phyloP scores from a whole-genome alignment of 495 filamentous ascomycete genomes.

The Sporormia fimetaria region DNA sequence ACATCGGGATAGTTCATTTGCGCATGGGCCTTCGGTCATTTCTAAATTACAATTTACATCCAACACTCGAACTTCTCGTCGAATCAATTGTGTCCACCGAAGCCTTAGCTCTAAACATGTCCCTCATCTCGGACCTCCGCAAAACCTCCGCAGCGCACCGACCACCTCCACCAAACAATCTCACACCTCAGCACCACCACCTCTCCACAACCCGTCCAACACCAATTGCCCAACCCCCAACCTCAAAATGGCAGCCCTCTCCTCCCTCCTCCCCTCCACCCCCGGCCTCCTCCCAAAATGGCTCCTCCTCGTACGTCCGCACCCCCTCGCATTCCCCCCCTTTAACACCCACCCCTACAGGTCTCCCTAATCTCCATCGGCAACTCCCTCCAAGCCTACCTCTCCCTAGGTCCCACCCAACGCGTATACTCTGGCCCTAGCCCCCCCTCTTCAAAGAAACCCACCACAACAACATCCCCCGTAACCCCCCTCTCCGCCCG shows the following conservation, averaged over 20 bases:
- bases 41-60: too few species aligned
- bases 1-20: too few species aligned
- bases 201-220: constrained; percentile 1
- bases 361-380: constrained; percentile 63
- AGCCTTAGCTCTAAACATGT: too few species aligned
- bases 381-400: constrained; percentile 74
- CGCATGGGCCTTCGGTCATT: too few species aligned
- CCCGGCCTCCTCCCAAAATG: constrained; percentile 54
- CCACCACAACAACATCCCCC: constrained; percentile 27
- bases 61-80: too few species aligned
- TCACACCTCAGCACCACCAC: background rate
- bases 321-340: background rate
- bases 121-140: background rate
- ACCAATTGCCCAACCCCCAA: too few species aligned
- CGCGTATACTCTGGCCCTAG: constrained; percentile 53
- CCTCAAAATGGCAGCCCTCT: constrained; percentile 3
- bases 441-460: constrained; percentile 32
- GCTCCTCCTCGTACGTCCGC: constrained; percentile 48
- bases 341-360: constrained; percentile 35
- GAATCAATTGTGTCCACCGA: too few species aligned
- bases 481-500: constrained; percentile 66
- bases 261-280: constrained; percentile 28
- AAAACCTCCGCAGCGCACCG: background rate
- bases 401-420: constrained; percentile 57
- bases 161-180: background rate